Evolutionary conservation across 1,139 yeast species (phyloP).

Genomic region (Pichia sp.): DNA sequence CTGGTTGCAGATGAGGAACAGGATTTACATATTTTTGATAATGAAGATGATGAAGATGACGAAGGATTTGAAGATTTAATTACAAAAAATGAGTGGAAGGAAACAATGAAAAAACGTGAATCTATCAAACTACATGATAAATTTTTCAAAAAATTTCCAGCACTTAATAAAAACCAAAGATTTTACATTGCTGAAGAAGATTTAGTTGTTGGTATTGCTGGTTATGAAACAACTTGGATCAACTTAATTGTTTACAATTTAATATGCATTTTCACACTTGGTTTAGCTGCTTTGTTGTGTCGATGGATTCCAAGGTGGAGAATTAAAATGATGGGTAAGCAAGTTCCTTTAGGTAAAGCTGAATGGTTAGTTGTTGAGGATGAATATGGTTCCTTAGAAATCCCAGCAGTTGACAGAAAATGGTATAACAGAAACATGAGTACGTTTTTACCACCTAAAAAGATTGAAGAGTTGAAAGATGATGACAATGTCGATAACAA

Average conservation of each 20-base stretch:
- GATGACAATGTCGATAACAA: constrained; percentile 7
- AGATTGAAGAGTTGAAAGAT: constrained; percentile 13
- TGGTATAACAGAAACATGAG: constrained; percentile 70
- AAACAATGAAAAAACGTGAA: constrained; percentile 14
- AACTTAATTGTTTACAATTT: constrained; percentile 45
- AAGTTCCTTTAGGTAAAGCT: constrained; percentile 67
- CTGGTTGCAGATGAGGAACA: constrained; percentile 16
- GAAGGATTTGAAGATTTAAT: constrained; percentile 19
- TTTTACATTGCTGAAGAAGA: constrained; percentile 95
- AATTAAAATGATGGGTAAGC: constrained; percentile 59
- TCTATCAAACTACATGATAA: constrained; percentile 30
- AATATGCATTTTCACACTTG: constrained; percentile 55
- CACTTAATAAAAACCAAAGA: constrained; percentile 55
- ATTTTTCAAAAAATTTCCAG: constrained; percentile 38
- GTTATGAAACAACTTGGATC: constrained; percentile 53
- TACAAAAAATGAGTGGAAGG: constrained; percentile 13
- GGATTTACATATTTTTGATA: constrained; percentile 7
- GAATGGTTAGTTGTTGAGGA: constrained; percentile 94
- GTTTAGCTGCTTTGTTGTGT: constrained; percentile 63
- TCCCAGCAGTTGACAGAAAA: constrained; percentile 47
- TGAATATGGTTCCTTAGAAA: constrained; percentile 79
- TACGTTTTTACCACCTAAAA: constrained; percentile 41
- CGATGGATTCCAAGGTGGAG: constrained; percentile 84
- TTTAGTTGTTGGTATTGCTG: constrained; percentile 88
- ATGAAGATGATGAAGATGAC: constrained; percentile 19